phyloP scores from a whole-genome alignment of 495 filamentous ascomycete genomes.

The Hypoxylon crocopeplum region DNA sequence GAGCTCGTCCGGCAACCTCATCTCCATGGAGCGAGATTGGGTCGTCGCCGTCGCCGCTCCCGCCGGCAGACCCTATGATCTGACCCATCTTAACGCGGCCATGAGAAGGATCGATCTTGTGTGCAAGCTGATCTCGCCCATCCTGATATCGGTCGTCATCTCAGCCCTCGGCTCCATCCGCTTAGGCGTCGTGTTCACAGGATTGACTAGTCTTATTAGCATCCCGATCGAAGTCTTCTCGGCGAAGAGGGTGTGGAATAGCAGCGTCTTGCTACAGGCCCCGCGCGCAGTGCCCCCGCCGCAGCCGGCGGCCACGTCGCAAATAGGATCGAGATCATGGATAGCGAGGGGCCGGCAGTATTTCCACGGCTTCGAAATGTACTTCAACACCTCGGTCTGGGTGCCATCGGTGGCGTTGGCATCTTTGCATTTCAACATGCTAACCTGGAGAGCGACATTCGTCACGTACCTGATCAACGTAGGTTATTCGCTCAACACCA shows the following conservation, averaged over 20 bases:
- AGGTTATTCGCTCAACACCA: constrained; percentile 59
- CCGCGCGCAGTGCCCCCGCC: constrained; percentile 33
- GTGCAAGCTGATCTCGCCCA: constrained; percentile 71
- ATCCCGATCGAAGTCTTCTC: constrained; percentile 48
- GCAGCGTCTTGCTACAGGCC: constrained; percentile 37
- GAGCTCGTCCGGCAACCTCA: constrained; percentile 61
- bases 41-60: constrained; percentile 52
- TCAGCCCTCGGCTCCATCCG: constrained; percentile 51
- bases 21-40: constrained; percentile 74
- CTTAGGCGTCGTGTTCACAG: constrained; percentile 58
- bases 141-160: constrained; percentile 62
- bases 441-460: constrained; percentile 66
- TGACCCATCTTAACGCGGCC: constrained; percentile 62
- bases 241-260: constrained; percentile 48
- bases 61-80: constrained; percentile 41
- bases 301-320: background rate
- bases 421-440: constrained; percentile 64
- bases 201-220: constrained; percentile 42
- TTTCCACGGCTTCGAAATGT: constrained; percentile 47
- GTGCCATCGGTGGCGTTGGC: constrained; percentile 61
- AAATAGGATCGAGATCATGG: constrained; percentile 24
- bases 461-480: constrained; percentile 64
- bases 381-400: constrained; percentile 53
- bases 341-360: constrained; percentile 23
- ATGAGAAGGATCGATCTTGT: constrained; percentile 76